Evolutionary conservation across 2,329 filamentous ascomycete species (phyloP), one percentile per base, ranked within the genome.

Genomic region (Paradendryphiella salina): DNA sequence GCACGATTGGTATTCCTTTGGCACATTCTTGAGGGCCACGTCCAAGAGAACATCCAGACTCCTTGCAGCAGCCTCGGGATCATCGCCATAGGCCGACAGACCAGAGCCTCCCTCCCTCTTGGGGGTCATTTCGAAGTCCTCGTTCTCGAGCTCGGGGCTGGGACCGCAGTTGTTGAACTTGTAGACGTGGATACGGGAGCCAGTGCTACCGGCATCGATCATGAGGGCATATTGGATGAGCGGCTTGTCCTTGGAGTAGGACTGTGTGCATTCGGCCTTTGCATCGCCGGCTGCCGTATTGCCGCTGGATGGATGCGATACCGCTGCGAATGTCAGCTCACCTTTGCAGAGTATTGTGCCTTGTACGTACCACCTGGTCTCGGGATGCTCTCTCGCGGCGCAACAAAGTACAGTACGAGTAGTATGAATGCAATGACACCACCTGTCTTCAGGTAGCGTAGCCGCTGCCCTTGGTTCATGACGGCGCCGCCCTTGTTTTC

Each of bases 91-190:
- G 31, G 90, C 88, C 72, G 91, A 96, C 64, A 99, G 79, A 17
- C 86, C 86, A 17, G 83, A 85, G 77, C 94, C 79, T 54, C 91
- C 90, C 46, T 89, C 82, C 62, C 83, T 85, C 82, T 90, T 93
- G 71, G 89, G 85, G 9, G 92, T 97, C 88, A 92, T 91, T 79
- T 93, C 86, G 76, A 99, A 99, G 51, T 89, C 82, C 72, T 99
- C 94, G 69, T 85, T 80, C 77, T 99, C 94, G 42, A 99, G 83
- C 76, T 96, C 92, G 20, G 94, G 94, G n/a, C 92, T 92, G 6
- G 90, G 78, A 10, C 92, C 94, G 77, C 93, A 99, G 79, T 97
- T 97, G 81, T 97, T 97, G 84, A 97, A 99, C 72, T 91, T 89
- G 82, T 96, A 99, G 52, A 97, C 91, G 78, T 99, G 95, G 71